Percentiles rank a stretch among this genome's conserved stretches.
These are phyloP conservation scores for Sphaerosporella brunnea DNA, from an alignment of 495 filamentous ascomycete species.

Conservation along the genomic window DNA sequence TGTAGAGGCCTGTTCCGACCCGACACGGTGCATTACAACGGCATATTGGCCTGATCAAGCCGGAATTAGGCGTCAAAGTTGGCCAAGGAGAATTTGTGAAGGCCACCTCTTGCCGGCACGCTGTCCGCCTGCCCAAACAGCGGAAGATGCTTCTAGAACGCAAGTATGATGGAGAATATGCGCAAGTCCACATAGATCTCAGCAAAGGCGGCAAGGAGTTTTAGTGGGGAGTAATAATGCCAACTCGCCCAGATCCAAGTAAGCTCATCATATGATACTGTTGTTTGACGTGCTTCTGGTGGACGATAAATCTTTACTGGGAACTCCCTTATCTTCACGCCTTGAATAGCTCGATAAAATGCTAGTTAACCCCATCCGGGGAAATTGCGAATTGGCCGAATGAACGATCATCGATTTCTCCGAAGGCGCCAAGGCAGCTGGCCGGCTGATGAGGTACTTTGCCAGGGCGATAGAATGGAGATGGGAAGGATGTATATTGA, in stretches of 20 bases:
- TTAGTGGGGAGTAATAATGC: slow-evolving; percentile 51
- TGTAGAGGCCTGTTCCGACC: slow-evolving; percentile 19
- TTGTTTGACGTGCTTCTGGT: slow-evolving; percentile 63
- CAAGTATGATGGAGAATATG: slow-evolving; percentile 54
- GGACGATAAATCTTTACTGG: slow-evolving; percentile 48
- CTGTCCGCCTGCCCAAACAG: slow-evolving; percentile 40
- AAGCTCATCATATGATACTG: slow-evolving; percentile 56
- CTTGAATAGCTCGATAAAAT: slow-evolving; percentile 38
- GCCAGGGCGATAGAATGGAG: slow-evolving; percentile 43
- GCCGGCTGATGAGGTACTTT: slow-evolving; percentile 42
- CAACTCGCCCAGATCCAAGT: slow-evolving; percentile 24
- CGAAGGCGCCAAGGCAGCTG: slow-evolving; percentile 27
- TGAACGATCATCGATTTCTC: slow-evolving; percentile 42
- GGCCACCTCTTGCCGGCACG: slow-evolving; percentile 59
- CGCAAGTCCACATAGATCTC: slow-evolving; percentile 46
- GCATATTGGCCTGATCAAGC: slow-evolving; percentile 34
- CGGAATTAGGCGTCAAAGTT: slow-evolving; percentile 53
- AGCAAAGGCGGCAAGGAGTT: slow-evolving; percentile 36
- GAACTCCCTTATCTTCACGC: slow-evolving; percentile 41
- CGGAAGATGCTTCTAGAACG: slow-evolving; percentile 54
- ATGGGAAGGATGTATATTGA: slow-evolving; percentile 63
- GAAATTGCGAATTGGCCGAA: slow-evolving; percentile 32
- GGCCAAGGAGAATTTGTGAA: slow-evolving; percentile 56
- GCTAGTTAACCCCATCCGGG: slow-evolving; percentile 38
- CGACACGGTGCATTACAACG: slow-evolving; percentile 15